Percentiles rank a stretch among this genome's conserved stretches.
Evolutionary conservation across 257 asterid species (phyloP).

Genomic region (Salvia splendens): DNA sequence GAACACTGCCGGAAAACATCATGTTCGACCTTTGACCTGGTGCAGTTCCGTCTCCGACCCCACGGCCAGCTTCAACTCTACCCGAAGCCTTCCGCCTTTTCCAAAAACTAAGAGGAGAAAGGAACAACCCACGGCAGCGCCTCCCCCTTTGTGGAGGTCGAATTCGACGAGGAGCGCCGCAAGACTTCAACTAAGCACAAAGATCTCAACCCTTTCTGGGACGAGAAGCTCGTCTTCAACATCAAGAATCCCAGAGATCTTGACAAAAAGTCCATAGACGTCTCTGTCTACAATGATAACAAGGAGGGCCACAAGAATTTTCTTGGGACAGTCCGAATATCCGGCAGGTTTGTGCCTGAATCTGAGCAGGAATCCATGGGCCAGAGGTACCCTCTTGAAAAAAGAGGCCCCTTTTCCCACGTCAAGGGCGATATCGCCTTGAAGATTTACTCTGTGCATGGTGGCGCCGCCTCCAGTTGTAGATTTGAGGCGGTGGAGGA

Average conservation of each 20-base stretch:
- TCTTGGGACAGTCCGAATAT: conserved; percentile 74
- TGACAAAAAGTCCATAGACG: conserved; percentile 54
- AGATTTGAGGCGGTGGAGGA: conserved; percentile 34
- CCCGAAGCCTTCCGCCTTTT: too few species aligned
- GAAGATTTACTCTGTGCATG: conserved; percentile 50
- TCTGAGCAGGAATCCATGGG: conserved; percentile 65
- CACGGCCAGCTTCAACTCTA: too few species aligned
- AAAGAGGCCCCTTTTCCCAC: conserved; percentile 80
- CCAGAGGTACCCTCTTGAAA: conserved; percentile 85
- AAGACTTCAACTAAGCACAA: conserved; percentile 62
- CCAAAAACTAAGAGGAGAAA: too few species aligned
- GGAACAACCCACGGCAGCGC: conserved; percentile 92
- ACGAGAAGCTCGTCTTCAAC: conserved; percentile 66
- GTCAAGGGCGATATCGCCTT: conserved; percentile 81
- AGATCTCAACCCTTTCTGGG: conserved; percentile 86
- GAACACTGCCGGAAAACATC: too few species aligned
- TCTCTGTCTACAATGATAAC: conserved; percentile 63
- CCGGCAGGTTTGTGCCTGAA: conserved; percentile 62
- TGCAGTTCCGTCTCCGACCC: too few species aligned
- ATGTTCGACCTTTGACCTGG: too few species aligned
- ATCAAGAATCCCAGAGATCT: conserved; percentile 51
- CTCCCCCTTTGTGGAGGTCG: conserved; percentile 80
- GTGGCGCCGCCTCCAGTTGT: conserved; percentile 16
- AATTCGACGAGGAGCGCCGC: conserved; percentile 61
- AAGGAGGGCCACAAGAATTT: conserved; percentile 64